These are phyloP conservation scores for Colletotrichum salicis DNA, from an alignment of 2,329 filamentous ascomycete genomes.

Conservation along the genomic window DNA sequence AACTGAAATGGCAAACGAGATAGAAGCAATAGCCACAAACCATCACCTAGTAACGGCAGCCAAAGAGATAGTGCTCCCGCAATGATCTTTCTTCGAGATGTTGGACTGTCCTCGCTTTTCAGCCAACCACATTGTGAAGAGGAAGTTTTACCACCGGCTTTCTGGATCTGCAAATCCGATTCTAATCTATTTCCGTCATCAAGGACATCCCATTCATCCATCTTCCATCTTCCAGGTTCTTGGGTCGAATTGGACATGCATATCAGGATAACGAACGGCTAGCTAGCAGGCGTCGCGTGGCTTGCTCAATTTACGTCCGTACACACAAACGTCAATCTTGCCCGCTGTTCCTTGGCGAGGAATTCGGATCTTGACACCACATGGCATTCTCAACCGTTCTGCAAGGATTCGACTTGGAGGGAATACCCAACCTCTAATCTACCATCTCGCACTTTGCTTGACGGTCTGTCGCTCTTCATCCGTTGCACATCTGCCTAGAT, in stretches of 20 bases:
- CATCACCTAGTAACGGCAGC: background rate
- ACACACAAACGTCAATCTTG: background rate
- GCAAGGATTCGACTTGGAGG: background rate
- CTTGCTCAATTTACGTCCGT: constrained; percentile 28
- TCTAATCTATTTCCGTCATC: background rate
- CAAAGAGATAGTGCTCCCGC: background rate
- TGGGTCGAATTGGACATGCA: background rate
- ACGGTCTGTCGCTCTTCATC: background rate
- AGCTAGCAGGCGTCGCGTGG: background rate
- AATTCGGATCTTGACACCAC: constrained; percentile 16
- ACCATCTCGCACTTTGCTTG: background rate
- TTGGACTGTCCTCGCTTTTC: background rate
- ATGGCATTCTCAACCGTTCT: constrained; percentile 30
- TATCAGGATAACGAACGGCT: too few species aligned
- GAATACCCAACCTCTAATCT: background rate
- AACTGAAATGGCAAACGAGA: background rate
- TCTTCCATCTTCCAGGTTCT: background rate
- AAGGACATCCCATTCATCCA: background rate
- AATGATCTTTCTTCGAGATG: background rate
- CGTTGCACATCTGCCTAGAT: background rate
- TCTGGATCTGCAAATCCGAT: background rate
- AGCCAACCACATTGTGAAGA: background rate
- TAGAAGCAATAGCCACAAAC: background rate
- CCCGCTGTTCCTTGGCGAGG: constrained; percentile 16
- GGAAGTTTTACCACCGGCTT: background rate